Evolutionary conservation across 2,329 filamentous ascomycete genomes (phyloP).

Genomic region (Macrophomina phaseolina): DNA sequence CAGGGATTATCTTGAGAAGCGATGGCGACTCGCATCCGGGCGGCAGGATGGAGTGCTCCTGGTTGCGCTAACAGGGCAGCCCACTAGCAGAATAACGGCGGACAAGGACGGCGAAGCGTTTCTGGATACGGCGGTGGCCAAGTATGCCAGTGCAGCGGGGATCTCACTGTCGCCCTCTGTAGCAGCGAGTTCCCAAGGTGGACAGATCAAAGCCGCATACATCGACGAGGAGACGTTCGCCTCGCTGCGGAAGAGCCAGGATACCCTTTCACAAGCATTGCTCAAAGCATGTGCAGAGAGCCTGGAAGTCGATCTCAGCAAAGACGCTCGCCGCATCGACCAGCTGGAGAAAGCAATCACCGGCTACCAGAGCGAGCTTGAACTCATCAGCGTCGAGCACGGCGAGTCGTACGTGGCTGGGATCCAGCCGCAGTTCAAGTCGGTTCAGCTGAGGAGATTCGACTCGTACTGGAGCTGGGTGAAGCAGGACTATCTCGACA

Average conservation of each 20-base stretch:
- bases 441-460: conserved; percentile 37
- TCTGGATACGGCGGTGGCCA: neutral
- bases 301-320: conserved; percentile 1
- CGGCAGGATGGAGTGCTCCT: neutral
- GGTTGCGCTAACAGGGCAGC: neutral
- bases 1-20: neutral
- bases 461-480: conserved; percentile 48
- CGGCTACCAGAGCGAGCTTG: conserved; percentile 29
- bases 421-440: conserved; percentile 40
- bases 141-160: neutral
- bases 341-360: conserved; percentile 25
- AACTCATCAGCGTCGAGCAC: conserved; percentile 38
- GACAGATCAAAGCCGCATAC: neutral
- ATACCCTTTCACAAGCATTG: neutral
- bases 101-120: conserved; percentile 15
- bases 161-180: neutral
- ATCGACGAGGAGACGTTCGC: conserved; percentile 15
- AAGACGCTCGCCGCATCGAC: neutral
- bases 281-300: neutral
- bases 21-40: neutral
- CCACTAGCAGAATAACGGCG: neutral
- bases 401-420: conserved; percentile 40
- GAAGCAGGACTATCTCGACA: conserved; percentile 34
- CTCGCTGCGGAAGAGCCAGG: conserved; percentile 1
- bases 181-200: neutral